Evolutionary conservation across 2,329 filamentous ascomycete species (phyloP).

Genomic region (Sarocladiaceae sp.): DNA sequence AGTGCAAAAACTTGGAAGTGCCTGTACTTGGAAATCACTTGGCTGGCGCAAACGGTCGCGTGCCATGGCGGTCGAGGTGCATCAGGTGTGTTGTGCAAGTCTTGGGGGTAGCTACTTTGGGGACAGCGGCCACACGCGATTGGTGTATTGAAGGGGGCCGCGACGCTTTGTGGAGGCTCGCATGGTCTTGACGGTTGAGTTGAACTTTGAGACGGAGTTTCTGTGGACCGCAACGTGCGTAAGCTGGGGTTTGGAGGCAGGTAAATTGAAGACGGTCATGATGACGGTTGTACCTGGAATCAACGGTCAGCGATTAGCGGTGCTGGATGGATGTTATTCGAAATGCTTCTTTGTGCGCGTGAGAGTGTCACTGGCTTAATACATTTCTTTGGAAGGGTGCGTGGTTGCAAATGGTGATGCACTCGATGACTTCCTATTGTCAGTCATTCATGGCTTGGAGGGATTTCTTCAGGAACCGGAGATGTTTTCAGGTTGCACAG

Average conservation of each 20-base stretch:
- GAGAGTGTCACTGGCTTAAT: no score
- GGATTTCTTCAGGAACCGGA: neutral
- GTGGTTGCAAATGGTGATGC: neutral
- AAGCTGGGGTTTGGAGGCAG: neutral
- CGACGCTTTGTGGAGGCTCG: slow-evolving; percentile 3
- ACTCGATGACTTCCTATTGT: neutral
- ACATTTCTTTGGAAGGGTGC: no score
- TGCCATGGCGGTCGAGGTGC: neutral
- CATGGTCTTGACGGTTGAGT: neutral
- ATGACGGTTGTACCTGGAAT: neutral
- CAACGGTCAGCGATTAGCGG: no score
- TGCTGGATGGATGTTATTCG: no score
- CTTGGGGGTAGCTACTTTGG: neutral
- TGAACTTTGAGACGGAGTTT: neutral
- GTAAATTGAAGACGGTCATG: neutral
- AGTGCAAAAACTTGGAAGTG: slow-evolving; percentile 1
- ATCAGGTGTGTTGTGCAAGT: neutral
- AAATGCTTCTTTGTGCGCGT: no score
- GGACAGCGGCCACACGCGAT: neutral
- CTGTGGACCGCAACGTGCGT: neutral
- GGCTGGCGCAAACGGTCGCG: slow-evolving; percentile 8
- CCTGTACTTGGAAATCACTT: neutral
- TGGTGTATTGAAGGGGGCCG: neutral
- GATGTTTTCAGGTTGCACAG: neutral
- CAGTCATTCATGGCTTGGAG: neutral